Conservation (phyloP, 805 yeast species). For the Ogataea nonfermentans region DNA sequence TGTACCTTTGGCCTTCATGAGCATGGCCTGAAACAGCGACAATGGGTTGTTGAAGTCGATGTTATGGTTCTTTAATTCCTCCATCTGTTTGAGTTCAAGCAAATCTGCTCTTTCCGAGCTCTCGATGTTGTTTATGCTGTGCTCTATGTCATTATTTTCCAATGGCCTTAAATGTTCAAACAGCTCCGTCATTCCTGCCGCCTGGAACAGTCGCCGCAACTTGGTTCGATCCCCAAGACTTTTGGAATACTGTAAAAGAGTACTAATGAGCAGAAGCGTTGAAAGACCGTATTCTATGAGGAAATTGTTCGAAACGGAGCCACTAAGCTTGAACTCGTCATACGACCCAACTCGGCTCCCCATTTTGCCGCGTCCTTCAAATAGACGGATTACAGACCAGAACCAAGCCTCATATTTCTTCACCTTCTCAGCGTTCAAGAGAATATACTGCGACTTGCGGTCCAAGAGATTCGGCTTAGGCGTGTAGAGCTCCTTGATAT, state of each 20-base stretch:
- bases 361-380: constrained; percentile 75
- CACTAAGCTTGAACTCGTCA: constrained; percentile 64
- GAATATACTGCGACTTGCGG: constrained; percentile 26
- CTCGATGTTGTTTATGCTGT: constrained; percentile 41
- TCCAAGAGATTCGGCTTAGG: constrained; percentile 24
- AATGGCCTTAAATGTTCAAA: constrained; percentile 38
- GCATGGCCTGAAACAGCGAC: constrained; percentile 58
- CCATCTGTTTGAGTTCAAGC: constrained; percentile 37
- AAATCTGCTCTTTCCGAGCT: constrained; percentile 44
- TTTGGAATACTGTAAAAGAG: constrained; percentile 42
- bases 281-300: constrained; percentile 54
- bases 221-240: constrained; percentile 43
- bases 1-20: constrained; percentile 56
- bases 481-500: constrained; percentile 28
- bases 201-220: constrained; percentile 43
- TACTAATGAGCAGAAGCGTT: constrained; percentile 48
- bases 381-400: constrained; percentile 30
- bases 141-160: constrained; percentile 41
- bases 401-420: constrained; percentile 36
- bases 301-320: constrained; percentile 57
- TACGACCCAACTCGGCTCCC: constrained; percentile 93
- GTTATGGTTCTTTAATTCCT: constrained; percentile 40
- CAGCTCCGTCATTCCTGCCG: constrained; percentile 41
- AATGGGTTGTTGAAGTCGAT: constrained; percentile 70
- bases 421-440: constrained; percentile 26